These are phyloP conservation scores for Hypoxylon fuscum DNA, from an alignment of 495 filamentous ascomycete species.

Conservation along the genomic window DNA sequence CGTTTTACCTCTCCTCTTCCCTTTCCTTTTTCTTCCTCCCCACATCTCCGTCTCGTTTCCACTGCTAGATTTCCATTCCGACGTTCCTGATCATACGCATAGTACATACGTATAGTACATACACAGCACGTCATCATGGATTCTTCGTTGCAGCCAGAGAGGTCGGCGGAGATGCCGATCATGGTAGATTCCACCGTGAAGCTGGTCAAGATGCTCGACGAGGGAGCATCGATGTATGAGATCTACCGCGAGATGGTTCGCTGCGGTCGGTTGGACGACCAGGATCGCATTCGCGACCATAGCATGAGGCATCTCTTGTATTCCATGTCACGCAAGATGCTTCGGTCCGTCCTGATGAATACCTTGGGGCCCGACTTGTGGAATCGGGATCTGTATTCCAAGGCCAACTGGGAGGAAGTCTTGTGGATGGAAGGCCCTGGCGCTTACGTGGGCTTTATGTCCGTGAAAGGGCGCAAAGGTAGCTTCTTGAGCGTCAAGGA, in stretches of 20 bases:
- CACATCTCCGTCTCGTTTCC: too few relatives aligned
- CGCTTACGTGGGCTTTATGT: conserved; percentile 9
- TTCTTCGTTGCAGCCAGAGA: not conserved
- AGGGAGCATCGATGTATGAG: not conserved
- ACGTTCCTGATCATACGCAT: not conserved
- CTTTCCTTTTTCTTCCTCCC: too few relatives aligned
- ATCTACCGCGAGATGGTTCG: not conserved
- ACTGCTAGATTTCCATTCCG: not conserved
- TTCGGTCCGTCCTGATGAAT: conserved; percentile 9
- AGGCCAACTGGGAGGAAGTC: conserved; percentile 2
- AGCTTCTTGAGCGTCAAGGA: conserved; percentile 8
- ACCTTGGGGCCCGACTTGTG: conserved; percentile 12
- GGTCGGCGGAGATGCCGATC: conserved; percentile 4
- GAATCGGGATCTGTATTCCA: not conserved
- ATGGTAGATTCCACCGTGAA: not conserved
- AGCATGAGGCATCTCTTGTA: not conserved
- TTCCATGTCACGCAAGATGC: conserved; percentile 4
- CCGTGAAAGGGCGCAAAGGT: not conserved
- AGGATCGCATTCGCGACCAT: not conserved
- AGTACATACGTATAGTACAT: too few relatives aligned
- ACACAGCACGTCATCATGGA: not conserved
- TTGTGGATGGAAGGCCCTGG: conserved; percentile 3
- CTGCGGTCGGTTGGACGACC: not conserved
- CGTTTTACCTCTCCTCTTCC: too few relatives aligned
- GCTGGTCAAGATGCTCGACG: not conserved